These are phyloP conservation scores for Polygonum aviculare DNA, from an alignment of 148 eudicot genomes.

Conservation along the genomic window DNA sequence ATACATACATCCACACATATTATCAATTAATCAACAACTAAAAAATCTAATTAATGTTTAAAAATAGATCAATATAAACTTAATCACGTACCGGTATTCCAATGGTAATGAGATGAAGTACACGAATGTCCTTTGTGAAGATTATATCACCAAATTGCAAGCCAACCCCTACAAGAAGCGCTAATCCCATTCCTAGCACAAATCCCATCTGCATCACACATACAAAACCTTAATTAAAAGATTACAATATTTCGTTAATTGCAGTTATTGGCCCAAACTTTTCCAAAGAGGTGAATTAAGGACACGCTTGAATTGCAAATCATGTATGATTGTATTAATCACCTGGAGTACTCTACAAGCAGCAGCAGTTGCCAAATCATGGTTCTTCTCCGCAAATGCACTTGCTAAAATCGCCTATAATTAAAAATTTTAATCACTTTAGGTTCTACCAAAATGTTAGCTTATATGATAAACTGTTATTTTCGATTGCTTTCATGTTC, in stretches of 20 bases:
- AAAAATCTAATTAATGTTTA: too few relatives aligned
- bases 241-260: too few relatives aligned
- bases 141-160: slow-evolving; percentile 67
- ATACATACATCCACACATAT: background rate
- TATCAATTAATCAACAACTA: too few relatives aligned
- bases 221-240: too few relatives aligned
- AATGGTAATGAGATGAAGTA: slow-evolving; percentile 46
- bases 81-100: slow-evolving; percentile 65
- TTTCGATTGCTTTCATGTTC: too few relatives aligned
- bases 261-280: too few relatives aligned
- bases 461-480: too few relatives aligned
- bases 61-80: too few relatives aligned
- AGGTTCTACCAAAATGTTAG: too few relatives aligned
- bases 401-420: slow-evolving; percentile 83
- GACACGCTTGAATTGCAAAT: too few relatives aligned
- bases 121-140: slow-evolving; percentile 58
- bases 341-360: slow-evolving; percentile 91
- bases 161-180: slow-evolving; percentile 73
- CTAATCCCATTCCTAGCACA: slow-evolving; percentile 67
- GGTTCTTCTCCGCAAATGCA: slow-evolving; percentile 93
- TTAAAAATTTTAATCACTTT: background rate
- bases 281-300: too few relatives aligned
- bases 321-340: background rate
- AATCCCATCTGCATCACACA: slow-evolving; percentile 65
- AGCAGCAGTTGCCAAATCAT: slow-evolving; percentile 61